These are phyloP conservation scores for Ophiostoma tasmaniense DNA, from an alignment of 2,329 filamentous ascomycete genomes.

Conservation along the genomic window DNA sequence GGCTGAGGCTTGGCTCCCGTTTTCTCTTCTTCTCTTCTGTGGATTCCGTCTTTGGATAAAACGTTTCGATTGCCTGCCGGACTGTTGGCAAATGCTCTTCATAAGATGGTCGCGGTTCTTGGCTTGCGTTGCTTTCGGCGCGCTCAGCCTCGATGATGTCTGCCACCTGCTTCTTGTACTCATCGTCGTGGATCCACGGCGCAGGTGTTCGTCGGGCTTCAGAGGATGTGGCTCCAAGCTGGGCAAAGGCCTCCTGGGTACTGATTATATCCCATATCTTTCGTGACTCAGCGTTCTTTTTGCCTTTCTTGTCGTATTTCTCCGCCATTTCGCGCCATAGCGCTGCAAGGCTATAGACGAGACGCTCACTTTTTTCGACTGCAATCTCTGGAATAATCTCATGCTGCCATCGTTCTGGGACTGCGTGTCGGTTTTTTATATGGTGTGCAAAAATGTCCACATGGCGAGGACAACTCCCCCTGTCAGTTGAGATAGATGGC, in stretches of 20 bases:
- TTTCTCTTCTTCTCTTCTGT: slow-evolving; percentile 10
- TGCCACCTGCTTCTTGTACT: slow-evolving; percentile 59
- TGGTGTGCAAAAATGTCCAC: slow-evolving; percentile 83
- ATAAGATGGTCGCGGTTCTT: neutral
- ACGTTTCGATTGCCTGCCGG: slow-evolving; percentile 75
- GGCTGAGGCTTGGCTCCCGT: neutral
- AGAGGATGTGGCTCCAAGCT: slow-evolving; percentile 80
- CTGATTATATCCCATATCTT: slow-evolving; percentile 56
- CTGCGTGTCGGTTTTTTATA: slow-evolving; percentile 71
- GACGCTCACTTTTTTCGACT: slow-evolving; percentile 59
- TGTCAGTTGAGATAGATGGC: slow-evolving; percentile 38
- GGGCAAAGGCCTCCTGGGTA: slow-evolving; percentile 73
- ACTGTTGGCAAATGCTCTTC: slow-evolving; percentile 62
- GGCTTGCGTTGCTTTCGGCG: slow-evolving; percentile 25
- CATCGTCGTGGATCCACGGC: slow-evolving; percentile 89
- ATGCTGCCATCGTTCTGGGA: slow-evolving; percentile 70
- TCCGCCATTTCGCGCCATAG: slow-evolving; percentile 51
- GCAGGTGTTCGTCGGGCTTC: slow-evolving; percentile 62
- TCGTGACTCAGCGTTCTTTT: slow-evolving; percentile 62
- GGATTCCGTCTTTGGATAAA: slow-evolving; percentile 50
- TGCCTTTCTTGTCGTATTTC: slow-evolving; percentile 57
- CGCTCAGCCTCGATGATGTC: slow-evolving; percentile 45
- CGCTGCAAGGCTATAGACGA: slow-evolving; percentile 86
- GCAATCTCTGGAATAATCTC: slow-evolving; percentile 78
- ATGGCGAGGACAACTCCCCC: slow-evolving; percentile 69